Evolutionary conservation across 805 yeast genomes (phyloP), one percentile per base, ranked within the genome.

Genomic region (Candida pseudofarinosa): DNA sequence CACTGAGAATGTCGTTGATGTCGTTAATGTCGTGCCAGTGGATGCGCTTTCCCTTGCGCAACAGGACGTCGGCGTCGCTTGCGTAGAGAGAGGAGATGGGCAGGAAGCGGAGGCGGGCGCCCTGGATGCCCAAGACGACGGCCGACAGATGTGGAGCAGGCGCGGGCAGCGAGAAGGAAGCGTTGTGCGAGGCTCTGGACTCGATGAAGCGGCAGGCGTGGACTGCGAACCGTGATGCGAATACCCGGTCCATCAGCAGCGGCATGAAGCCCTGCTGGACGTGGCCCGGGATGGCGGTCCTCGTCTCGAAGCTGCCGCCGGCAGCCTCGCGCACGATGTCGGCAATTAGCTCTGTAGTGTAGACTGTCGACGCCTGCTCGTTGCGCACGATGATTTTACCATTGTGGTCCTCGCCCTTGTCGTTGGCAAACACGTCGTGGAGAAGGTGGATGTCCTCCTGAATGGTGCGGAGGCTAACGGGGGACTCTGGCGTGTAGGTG

Each of bases 191-290:
- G 41, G 53, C 56, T 50, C 54, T 54, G 14, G 67, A 65, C 59
- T 85, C 91, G 49, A 86, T 75, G 67, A 79, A 85, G 46, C 80
- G 79, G 42, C 83, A 79, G 18, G 89, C 82, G 56, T 76, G 77
- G 40, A 84, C 75, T 0, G 89, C 84, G 48, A 81, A 79, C 58
- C 88, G 76, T 3, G 85, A 79, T 4, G 88, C 90, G 54, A 81
- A 72, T 1, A 85, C 80, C 67, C 95, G 73, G 61, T 86, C 95
- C 60, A 83, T 82, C 26, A 90, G 77, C 0, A 88, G 77, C 43
- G 95, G 93, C 23, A 79, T 66, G 40, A 81, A 82, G 58, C 95
- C 95, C 60, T 86, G 95, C 66, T 86, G 93, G 26, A 85, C 90
- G 58, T 85, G 95, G 17, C 95, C 93, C 18, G 95, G 95, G 42